Conservation (phyloP, 1,284 basidiomycete genomes). For the Apiotrichum laibachii region DNA sequence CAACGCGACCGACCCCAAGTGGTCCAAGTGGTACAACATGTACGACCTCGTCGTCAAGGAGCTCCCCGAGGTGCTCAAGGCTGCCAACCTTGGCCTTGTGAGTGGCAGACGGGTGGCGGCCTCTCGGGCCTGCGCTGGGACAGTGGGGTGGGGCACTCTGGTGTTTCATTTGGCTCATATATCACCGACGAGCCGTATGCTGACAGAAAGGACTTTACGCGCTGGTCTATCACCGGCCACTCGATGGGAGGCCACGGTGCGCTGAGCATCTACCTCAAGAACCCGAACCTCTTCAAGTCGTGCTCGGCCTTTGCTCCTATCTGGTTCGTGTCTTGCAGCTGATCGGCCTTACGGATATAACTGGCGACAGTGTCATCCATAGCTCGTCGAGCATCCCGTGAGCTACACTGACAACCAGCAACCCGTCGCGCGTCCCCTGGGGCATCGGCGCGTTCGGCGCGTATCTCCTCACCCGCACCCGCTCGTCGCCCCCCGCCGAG, state of each 20-base stretch:
- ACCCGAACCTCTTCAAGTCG: conserved; percentile 70
- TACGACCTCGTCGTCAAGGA: conserved; percentile 76
- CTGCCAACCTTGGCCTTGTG: conserved; percentile 61
- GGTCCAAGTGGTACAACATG: conserved; percentile 86
- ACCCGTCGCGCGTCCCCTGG: conserved; percentile 85
- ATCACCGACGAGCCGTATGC: too few relatives aligned
- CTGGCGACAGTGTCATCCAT: too few relatives aligned
- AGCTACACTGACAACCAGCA: conserved; percentile 46
- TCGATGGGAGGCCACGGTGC: conserved; percentile 97
- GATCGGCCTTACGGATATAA: too few relatives aligned
- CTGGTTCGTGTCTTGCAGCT: conserved; percentile 43
- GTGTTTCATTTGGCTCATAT: too few relatives aligned
- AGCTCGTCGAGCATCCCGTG: too few relatives aligned
- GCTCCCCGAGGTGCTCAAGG: conserved; percentile 71
- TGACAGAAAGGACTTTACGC: conserved; percentile 34
- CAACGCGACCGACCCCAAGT: conserved; percentile 78
- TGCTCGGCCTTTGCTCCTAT: conserved; percentile 94
- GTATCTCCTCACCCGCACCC: conserved; percentile 60
- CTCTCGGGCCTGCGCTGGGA: neutral
- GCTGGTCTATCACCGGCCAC: conserved; percentile 74
- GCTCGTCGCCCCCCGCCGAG: conserved; percentile 55
- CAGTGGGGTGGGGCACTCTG: too few relatives aligned
- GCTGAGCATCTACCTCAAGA: conserved; percentile 79
- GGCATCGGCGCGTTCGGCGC: conserved; percentile 87
- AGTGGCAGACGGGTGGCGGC: conserved; percentile 9